phyloP scores from a whole-genome alignment of 257 asterid genomes.

The Capsicum rhomboideum region DNA sequence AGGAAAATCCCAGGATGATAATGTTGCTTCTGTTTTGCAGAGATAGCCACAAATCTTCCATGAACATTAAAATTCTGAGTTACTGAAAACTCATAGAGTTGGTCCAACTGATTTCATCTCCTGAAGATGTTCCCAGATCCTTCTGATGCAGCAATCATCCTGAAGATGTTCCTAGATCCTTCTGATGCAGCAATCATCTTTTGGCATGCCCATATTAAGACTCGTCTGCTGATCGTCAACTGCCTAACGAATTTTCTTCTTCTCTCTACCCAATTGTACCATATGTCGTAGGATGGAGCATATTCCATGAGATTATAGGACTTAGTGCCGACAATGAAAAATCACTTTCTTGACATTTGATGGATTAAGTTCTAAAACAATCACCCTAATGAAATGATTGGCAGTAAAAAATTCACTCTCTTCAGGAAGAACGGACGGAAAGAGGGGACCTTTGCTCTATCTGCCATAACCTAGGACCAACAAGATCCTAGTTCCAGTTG shows the following conservation, averaged over 20 bases:
- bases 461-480: background rate
- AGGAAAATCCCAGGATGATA: background rate
- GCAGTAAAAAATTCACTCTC: background rate
- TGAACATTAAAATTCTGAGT: background rate
- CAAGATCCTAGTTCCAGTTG: background rate
- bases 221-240: background rate
- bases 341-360: background rate
- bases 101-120: background rate
- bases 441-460: too few species aligned
- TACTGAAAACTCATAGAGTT: background rate
- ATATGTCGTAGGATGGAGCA: background rate
- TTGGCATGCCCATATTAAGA: background rate
- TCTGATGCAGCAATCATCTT: background rate
- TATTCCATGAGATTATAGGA: background rate
- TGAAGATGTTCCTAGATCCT: background rate
- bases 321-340: background rate
- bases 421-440: too few species aligned
- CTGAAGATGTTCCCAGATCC: background rate
- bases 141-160: background rate
- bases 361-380: background rate
- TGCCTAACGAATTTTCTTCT: background rate
- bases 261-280: background rate
- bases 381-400: background rate
- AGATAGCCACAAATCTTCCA: background rate
- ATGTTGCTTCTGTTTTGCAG: background rate